These are phyloP conservation scores for Aspergillus tanneri DNA, from an alignment of 2,329 filamentous ascomycete genomes.

Conservation along the genomic window DNA sequence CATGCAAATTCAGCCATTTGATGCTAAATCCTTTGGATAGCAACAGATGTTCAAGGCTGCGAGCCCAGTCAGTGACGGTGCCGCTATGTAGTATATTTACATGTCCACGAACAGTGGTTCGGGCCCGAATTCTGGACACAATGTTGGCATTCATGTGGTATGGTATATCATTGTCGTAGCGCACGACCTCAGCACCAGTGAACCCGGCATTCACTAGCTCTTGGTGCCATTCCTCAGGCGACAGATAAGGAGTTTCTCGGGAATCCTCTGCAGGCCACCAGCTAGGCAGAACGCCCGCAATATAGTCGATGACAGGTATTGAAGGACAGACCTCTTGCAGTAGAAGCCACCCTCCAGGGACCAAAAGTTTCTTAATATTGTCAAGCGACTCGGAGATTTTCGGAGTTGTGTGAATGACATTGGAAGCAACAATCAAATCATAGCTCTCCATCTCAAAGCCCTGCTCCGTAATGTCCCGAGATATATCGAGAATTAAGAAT, in stretches of 20 bases:
- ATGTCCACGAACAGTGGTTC: background rate
- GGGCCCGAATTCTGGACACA: background rate
- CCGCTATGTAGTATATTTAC: slow-evolving; percentile 2
- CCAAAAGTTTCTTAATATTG: slow-evolving; percentile 29
- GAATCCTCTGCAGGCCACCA: slow-evolving; percentile 40
- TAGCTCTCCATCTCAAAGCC: slow-evolving; percentile 29
- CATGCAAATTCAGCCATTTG: slow-evolving; percentile 4
- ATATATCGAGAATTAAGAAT: slow-evolving; percentile 33
- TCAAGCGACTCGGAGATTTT: slow-evolving; percentile 23
- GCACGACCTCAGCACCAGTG: slow-evolving; percentile 11
- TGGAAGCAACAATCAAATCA: slow-evolving; percentile 37
- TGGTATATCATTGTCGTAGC: slow-evolving; percentile 13
- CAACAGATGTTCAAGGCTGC: slow-evolving; percentile 5
- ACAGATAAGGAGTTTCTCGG: slow-evolving; percentile 15
- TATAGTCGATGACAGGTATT: slow-evolving; percentile 16
- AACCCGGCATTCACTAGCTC: slow-evolving; percentile 24
- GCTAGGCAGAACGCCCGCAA: slow-evolving; percentile 39
- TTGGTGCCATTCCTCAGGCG: slow-evolving; percentile 17
- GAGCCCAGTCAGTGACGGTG: slow-evolving; percentile 1
- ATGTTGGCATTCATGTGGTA: slow-evolving; percentile 15
- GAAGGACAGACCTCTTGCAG: slow-evolving; percentile 41
- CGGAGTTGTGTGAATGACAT: slow-evolving; percentile 28
- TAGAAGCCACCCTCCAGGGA: slow-evolving; percentile 48
- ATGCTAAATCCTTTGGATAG: slow-evolving; percentile 3
- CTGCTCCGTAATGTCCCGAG: slow-evolving; percentile 27